Evolutionary conservation across 2,329 filamentous ascomycete genomes (phyloP), one percentile per base, ranked within the genome.

Genomic region (Aspergillus pseudonomiae): DNA sequence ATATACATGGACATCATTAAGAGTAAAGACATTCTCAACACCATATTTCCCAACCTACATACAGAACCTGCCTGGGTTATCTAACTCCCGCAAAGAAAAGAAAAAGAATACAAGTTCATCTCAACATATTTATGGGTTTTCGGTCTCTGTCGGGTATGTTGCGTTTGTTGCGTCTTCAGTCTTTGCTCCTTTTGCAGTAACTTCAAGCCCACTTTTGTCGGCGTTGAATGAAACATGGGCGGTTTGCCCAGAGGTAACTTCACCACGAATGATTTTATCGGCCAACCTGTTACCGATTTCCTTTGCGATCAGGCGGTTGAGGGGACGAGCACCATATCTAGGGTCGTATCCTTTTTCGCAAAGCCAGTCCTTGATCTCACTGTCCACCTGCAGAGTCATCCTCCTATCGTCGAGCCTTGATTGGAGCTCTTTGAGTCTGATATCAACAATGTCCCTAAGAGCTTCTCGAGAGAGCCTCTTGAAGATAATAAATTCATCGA

Each of bases 401-500:
- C 95, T 88, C 57, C 93, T 88, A 72, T 97, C 94, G 66, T 95
- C 90, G 1, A 98, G 87, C 46, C 93, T 88, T 59, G 82, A 81
- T 78, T 97, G 94, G 9, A 98, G 83, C 80, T 98, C 95, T 65
- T 85, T 86, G 55, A 98, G 84, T 36, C 95, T 88, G 67, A 98
- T 97, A 73, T 98, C 93, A 56, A 97, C 93, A 67, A 98, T 98
- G 73, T 96, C 94, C 34, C 93, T 86, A 62, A 98, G 85, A 19
- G 94, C 94, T 21, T 85, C 82, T 34, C 85, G 85, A 0, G 92
- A 92, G 2, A 98, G 86, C 10, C 94, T 88, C 79, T 94, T 94
- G 84, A 98, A 98, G 74, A 98, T 83, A 76, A 98, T 97, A 81
- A 98, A 97, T 65, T 96, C 94, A 78, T 98, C 94, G 66, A 98